Evolutionary conservation across 2,329 filamentous ascomycete genomes (phyloP).

Genomic region (Stenocarpella maydis): DNA sequence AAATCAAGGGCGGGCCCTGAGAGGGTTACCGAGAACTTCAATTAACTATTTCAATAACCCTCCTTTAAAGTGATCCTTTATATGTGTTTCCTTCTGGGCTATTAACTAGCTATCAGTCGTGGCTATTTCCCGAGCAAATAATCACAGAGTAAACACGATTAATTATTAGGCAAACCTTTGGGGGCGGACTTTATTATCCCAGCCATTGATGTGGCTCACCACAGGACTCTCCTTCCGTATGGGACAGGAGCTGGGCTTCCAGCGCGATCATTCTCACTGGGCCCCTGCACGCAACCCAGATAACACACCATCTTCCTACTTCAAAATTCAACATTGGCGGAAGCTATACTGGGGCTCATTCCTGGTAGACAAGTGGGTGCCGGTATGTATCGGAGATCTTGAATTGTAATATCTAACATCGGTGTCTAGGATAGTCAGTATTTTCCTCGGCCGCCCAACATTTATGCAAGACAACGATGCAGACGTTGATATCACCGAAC

Average conservation of each 20-base stretch:
- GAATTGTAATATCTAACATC: not conserved
- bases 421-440: not conserved
- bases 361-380: not conserved
- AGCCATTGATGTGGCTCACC: not conserved
- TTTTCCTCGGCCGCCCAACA: not conserved
- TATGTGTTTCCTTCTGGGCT: no score
- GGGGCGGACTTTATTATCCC: not conserved
- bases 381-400: no score
- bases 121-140: no score
- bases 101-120: no score
- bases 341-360: conserved; percentile 12
- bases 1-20: no score
- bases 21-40: no score
- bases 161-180: no score
- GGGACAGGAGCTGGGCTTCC: conserved; percentile 36
- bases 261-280: conserved; percentile 30
- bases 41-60: no score
- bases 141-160: no score
- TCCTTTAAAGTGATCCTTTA: no score
- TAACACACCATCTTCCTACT: not conserved
- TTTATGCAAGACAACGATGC: conserved; percentile 2
- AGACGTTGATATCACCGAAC: conserved; percentile 1
- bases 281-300: not conserved
- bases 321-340: conserved; percentile 11
- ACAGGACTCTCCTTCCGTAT: conserved; percentile 38